phyloP scores from a whole-genome alignment of 768 basidiomycete species.

The Lentinula raphanica region DNA sequence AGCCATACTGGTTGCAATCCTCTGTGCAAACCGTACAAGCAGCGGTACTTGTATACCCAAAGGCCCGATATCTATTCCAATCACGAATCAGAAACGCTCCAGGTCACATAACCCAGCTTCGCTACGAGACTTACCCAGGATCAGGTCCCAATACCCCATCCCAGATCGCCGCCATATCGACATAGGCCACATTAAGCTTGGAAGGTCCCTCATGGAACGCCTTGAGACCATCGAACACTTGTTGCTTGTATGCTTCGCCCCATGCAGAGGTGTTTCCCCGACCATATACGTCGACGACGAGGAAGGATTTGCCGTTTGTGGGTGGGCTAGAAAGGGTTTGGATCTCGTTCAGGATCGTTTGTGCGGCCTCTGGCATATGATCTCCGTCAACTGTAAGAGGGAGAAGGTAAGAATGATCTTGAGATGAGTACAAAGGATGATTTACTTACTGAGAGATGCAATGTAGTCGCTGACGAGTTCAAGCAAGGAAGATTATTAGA shows the following conservation, averaged over 20 bases:
- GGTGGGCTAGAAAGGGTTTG: slow-evolving; percentile 41
- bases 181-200: slow-evolving; percentile 36
- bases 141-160: slow-evolving; percentile 36
- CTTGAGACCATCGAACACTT: slow-evolving; percentile 37
- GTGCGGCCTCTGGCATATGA: slow-evolving; percentile 40
- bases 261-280: slow-evolving; percentile 32
- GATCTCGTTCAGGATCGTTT: slow-evolving; percentile 39
- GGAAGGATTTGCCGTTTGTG: slow-evolving; percentile 45
- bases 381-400: slow-evolving; percentile 35
- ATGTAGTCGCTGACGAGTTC: slow-evolving; percentile 32
- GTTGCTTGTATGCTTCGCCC: slow-evolving; percentile 44
- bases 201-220: slow-evolving; percentile 23
- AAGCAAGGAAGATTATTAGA: not conserved
- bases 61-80: slow-evolving; percentile 22
- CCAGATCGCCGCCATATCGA: slow-evolving; percentile 46
- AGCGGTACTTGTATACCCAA: slow-evolving; percentile 40
- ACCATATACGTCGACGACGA: slow-evolving; percentile 48
- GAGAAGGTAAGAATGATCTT: not conserved
- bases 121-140: slow-evolving; percentile 30
- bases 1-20: slow-evolving; percentile 25
- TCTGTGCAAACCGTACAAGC: slow-evolving; percentile 28
- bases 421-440: not conserved
- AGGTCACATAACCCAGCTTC: not conserved
- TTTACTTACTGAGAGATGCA: slow-evolving; percentile 34
- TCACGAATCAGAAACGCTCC: not conserved